Base-by-base conservation (phyloP, 2,329 filamentous ascomycete species). In the Trichophyton equinum region DNA sequence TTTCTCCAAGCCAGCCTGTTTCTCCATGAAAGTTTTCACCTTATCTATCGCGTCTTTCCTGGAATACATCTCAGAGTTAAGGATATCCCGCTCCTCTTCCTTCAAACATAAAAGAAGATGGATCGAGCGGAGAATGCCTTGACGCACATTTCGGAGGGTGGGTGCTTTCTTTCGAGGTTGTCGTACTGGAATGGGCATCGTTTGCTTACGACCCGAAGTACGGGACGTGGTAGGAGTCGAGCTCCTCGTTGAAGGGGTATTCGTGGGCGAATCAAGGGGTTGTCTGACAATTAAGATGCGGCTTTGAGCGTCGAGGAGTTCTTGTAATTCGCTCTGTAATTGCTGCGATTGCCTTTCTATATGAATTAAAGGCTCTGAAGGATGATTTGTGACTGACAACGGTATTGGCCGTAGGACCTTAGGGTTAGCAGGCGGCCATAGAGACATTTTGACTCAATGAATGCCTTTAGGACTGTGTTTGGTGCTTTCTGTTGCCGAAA, bases 271-370 rank as follows among this genome's bases (percentile, higher is more conserved):
- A 27, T 73, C 69, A 11, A 70, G 71, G 11, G 72, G 71, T 2
- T 82, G 69, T 2, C 78, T 79, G 55, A 77, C 76, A 46, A 79
- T 73, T 33, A 85, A 73, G 18, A 79, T 81, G 65, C 83, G 81
- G 36, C 81, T 80, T 69, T 85, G 83, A 8, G 81, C 81, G 70
- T 85, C 82, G 22, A 85, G 78, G 9, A 85, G 72, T 61, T 75
- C 74, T 68, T 85, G 83, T 8, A 85, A 74, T 63, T 82, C 79
- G 59, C 76, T 76, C 67, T 85, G 78, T 8, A 85, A 77, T 64
- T 81, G 73, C 61, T 75, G 77, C 27, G 81, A 77, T 67, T 79
- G 77, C 61, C 80, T 75, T 64, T 80, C 77, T 61, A 83, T 69
- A 30, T 76, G 74, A n/a, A 81, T 68, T 30, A 82, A 72, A 60